Percentiles rank a stretch among this genome's conserved stretches.
Conservation (phyloP, 768 basidiomycete species). For the Phlegmacium glaucopus region DNA sequence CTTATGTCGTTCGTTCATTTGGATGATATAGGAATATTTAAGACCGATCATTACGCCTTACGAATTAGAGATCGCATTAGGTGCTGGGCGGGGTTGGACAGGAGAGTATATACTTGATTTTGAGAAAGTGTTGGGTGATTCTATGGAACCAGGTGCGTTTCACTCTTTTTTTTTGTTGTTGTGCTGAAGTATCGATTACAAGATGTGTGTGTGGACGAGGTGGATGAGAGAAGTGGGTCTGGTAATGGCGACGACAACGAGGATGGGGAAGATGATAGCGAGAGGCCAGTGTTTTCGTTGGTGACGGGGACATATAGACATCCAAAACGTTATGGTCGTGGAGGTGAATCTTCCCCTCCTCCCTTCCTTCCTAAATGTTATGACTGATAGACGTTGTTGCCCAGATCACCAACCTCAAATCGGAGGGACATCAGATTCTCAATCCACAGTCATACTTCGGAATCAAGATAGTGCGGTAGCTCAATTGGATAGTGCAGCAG, state of each 20-base stretch:
- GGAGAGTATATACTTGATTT: conserved; percentile 82
- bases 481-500: conserved; percentile 68
- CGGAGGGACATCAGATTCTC: too few relatives aligned
- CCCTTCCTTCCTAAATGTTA: background rate
- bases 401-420: background rate
- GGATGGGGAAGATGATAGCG: conserved; percentile 45
- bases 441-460: conserved; percentile 50
- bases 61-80: conserved; percentile 81
- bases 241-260: conserved; percentile 20
- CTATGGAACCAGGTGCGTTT: background rate
- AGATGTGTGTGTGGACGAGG: too few relatives aligned
- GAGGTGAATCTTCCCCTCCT: conserved; percentile 6
- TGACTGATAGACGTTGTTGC: too few relatives aligned
- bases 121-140: conserved; percentile 46
- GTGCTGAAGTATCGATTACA: background rate
- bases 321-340: conserved; percentile 63
- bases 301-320: conserved; percentile 84
- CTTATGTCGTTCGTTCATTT: background rate
- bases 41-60: conserved; percentile 92
- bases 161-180: background rate
- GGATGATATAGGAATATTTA: conserved; percentile 77
- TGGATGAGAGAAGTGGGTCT: background rate
- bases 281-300: conserved; percentile 81
- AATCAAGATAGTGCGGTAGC: conserved; percentile 62
- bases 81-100: conserved; percentile 66